Conservation (phyloP, 2,329 filamentous ascomycete species). For the Diaporthe ampelina region DNA sequence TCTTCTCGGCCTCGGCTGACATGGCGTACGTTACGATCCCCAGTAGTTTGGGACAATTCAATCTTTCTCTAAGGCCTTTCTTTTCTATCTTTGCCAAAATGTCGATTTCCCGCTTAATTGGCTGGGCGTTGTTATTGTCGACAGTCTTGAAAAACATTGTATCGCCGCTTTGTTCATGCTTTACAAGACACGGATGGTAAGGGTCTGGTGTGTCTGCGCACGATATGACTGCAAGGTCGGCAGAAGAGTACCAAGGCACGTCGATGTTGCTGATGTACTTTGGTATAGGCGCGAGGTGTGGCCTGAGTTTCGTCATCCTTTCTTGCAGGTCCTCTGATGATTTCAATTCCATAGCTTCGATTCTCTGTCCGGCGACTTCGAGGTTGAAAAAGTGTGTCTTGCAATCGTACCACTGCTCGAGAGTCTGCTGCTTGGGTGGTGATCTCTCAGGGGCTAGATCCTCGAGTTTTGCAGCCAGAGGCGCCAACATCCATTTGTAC, state of each 20-base stretch:
- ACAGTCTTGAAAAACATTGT: conserved; percentile 34
- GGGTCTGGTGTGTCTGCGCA: conserved; percentile 18
- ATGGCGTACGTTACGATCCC: conserved; percentile 19
- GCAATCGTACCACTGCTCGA: conserved; percentile 27
- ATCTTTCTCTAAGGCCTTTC: conserved; percentile 11
- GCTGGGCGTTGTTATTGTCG: conserved; percentile 32
- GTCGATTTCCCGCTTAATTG: conserved; percentile 27
- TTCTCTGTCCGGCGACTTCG: not conserved
- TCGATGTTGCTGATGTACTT: conserved; percentile 33
- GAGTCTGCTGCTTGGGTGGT: not conserved
- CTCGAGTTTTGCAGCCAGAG: not conserved
- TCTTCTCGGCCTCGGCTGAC: not conserved
- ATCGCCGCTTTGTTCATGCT: not conserved
- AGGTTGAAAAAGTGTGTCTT: conserved; percentile 21
- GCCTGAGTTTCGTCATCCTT: conserved; percentile 26
- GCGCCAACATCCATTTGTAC: not conserved
- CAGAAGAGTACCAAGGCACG: conserved; percentile 28
- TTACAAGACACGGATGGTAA: conserved; percentile 29
- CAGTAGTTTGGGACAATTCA: conserved; percentile 13
- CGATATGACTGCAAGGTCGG: conserved; percentile 1
- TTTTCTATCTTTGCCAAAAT: conserved; percentile 9
- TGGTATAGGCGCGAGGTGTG: conserved; percentile 6
- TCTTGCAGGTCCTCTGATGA: conserved; percentile 6
- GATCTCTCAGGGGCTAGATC: not conserved
- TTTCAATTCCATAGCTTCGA: conserved; percentile 15